phyloP scores from a whole-genome alignment of 2,329 filamentous ascomycete species.

The Sclerotinia trifoliorum region DNA sequence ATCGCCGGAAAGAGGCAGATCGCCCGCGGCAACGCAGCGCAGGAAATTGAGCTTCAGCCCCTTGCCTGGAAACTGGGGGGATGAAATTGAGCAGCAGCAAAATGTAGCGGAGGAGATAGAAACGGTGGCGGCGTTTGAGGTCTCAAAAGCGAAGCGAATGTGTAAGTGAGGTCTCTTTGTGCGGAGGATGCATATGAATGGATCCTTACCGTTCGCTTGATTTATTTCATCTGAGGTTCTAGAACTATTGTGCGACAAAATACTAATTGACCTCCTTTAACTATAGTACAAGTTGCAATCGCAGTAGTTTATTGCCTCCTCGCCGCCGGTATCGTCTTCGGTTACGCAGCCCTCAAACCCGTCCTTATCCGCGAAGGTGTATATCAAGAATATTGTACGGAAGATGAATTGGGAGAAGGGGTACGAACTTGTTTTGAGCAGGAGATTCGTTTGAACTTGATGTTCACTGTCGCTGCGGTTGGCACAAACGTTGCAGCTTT shows the following conservation, averaged over 20 bases:
- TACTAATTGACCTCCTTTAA: slow-evolving; percentile 23
- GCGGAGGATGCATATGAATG: neutral
- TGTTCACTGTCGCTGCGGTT: slow-evolving; percentile 89
- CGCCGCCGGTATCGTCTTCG: slow-evolving; percentile 77
- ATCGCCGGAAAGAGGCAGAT: slow-evolving; percentile 31
- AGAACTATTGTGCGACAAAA: neutral
- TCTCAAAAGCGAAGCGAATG: slow-evolving; percentile 41
- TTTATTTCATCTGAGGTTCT: neutral
- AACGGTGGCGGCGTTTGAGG: slow-evolving; percentile 43
- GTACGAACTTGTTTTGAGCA: slow-evolving; percentile 57
- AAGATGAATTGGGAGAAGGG: slow-evolving; percentile 49
- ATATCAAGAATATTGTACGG: slow-evolving; percentile 63
- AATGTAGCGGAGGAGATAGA: slow-evolving; percentile 19
- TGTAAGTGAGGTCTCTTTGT: slow-evolving; percentile 30
- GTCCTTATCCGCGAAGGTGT: slow-evolving; percentile 72
- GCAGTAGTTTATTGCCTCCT: slow-evolving; percentile 74
- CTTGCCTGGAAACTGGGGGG: slow-evolving; percentile 29
- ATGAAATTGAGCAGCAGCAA: slow-evolving; percentile 17
- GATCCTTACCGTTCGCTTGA: too few relatives aligned
- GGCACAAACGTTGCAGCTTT: slow-evolving; percentile 84
- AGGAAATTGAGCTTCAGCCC: slow-evolving; percentile 35
- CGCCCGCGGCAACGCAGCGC: slow-evolving; percentile 15
- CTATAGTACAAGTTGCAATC: slow-evolving; percentile 63
- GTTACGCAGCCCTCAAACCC: slow-evolving; percentile 81
- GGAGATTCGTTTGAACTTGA: slow-evolving; percentile 73